A percentile compares a stretch with the other conserved stretches of the same genome.
phyloP scores from a whole-genome alignment of 2,329 filamentous ascomycete species.

The Phaeoacremonium minimum region DNA sequence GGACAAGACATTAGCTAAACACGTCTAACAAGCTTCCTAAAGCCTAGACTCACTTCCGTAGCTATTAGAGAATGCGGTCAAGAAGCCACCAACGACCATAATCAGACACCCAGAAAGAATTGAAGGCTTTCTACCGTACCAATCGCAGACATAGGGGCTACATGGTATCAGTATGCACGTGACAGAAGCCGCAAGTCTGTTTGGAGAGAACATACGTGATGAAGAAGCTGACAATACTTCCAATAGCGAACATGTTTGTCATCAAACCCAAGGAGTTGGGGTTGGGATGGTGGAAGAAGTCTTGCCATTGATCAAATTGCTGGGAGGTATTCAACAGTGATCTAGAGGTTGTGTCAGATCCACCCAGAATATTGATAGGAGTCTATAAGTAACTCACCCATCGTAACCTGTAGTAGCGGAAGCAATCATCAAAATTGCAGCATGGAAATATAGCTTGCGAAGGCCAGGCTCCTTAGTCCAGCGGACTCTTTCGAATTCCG shows the following conservation, averaged over 20 bases:
- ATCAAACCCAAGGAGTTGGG: slow-evolving; percentile 41
- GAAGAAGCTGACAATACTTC: slow-evolving; percentile 41
- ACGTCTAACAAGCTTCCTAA: too few relatives aligned
- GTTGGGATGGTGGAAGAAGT: slow-evolving; percentile 40
- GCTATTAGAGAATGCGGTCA: slow-evolving; percentile 36
- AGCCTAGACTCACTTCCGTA: slow-evolving; percentile 31
- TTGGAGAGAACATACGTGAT: slow-evolving; percentile 17
- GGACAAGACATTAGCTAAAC: too few relatives aligned
- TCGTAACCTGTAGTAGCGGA: slow-evolving; percentile 61
- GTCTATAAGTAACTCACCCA: slow-evolving; percentile 27
- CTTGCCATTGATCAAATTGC: slow-evolving; percentile 49
- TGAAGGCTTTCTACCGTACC: slow-evolving; percentile 34
- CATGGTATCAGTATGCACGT: not conserved
- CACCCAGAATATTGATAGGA: slow-evolving; percentile 1
- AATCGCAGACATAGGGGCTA: slow-evolving; percentile 38
- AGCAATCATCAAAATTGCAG: slow-evolving; percentile 50
- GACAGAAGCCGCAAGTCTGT: slow-evolving; percentile 13
- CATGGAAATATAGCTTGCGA: slow-evolving; percentile 49
- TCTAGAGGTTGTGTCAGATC: not conserved
- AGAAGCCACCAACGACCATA: slow-evolving; percentile 38
- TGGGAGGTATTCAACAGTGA: slow-evolving; percentile 53
- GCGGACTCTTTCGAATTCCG: slow-evolving; percentile 47
- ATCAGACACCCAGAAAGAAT: slow-evolving; percentile 38
- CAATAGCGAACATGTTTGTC: slow-evolving; percentile 49
- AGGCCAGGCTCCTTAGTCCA: slow-evolving; percentile 55